A percentile compares a stretch with the other conserved stretches of the same genome.
Evolutionary conservation across 2,329 filamentous ascomycete genomes (phyloP).

Genomic region (Bipolaris bicolor): DNA sequence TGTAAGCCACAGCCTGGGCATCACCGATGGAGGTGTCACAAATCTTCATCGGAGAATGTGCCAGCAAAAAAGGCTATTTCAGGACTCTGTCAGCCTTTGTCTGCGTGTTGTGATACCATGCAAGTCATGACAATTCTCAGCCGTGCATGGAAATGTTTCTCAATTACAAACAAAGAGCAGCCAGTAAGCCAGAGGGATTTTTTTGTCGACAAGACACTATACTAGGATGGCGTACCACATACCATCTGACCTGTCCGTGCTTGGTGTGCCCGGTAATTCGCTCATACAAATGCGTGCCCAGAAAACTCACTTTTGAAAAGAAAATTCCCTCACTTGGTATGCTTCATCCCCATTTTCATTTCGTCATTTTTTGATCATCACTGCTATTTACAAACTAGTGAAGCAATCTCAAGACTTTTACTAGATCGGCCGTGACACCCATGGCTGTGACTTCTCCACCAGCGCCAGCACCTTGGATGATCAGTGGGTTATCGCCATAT

Average conservation of each 20-base stretch:
- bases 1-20: background rate
- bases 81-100: background rate
- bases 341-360: background rate
- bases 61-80: background rate
- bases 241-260: too few species aligned
- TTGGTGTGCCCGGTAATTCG: too few species aligned
- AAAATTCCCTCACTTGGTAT: too few species aligned
- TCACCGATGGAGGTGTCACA: background rate
- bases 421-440: constrained; percentile 91
- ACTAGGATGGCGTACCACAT: too few species aligned
- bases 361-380: background rate
- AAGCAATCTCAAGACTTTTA: constrained; percentile 83
- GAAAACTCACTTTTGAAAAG: too few species aligned
- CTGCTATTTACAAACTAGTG: constrained; percentile 43
- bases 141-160: background rate
- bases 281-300: too few species aligned
- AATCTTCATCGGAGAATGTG: background rate
- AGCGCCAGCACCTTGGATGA: constrained; percentile 92
- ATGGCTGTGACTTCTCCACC: constrained; percentile 96
- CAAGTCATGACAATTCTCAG: background rate
- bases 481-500: constrained; percentile 88
- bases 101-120: background rate
- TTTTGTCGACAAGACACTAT: too few species aligned
- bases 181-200: background rate
- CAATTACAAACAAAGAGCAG: background rate